Base-by-base conservation (phyloP, 106 monocot species). In the Dioscorea dumetorum region DNA sequence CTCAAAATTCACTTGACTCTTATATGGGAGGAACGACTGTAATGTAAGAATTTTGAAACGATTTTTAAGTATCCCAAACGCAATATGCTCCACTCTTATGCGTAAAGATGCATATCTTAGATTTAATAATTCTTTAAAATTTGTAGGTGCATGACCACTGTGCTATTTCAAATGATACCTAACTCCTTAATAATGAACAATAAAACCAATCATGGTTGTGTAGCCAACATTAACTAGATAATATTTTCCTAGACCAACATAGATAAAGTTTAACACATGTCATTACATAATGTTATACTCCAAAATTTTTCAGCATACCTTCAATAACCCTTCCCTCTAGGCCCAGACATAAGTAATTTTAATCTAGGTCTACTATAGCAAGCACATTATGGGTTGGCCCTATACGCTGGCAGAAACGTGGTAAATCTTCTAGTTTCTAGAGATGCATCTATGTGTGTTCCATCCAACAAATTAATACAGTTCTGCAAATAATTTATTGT, bases 111-210 rank as follows among this genome's bases (percentile, higher is more conserved):
- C 7, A 22, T 66, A 49, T 20, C 20, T 66, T 49, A 20, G 66
- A 21, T 70, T 70, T 15, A 60, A 60, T 13, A 58, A 13, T 24
- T 70, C 70, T 59, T 33, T 41, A 20, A 4, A 19, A 23, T 16
- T 21, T 49, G 21, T 10, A 16, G 49, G 49, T 20, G 21, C 20
- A n/a, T 14, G 8, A 22, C 22, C 22, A 2, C 48, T 32, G 1
- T 22, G 48, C 6, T 70, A 48, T 16, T 70, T 70, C 19, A 70
- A 21, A 60, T 60, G 58, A 12, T 70, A 70, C 21, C 48, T 24
- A 9, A 41, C 31, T 23, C 22, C 22, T 10, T 12, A 2, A 48
- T 48, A 70, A 2, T 59, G 58, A 5, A 59, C 2, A 4, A 59
- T n/a, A 16, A 70, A 70, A 22, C 35, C 48, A 0, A 8, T 2